Evolutionary conservation across 2,329 filamentous ascomycete species (phyloP), one percentile per base, ranked within the genome.

Genomic region (Xylaria sp.): DNA sequence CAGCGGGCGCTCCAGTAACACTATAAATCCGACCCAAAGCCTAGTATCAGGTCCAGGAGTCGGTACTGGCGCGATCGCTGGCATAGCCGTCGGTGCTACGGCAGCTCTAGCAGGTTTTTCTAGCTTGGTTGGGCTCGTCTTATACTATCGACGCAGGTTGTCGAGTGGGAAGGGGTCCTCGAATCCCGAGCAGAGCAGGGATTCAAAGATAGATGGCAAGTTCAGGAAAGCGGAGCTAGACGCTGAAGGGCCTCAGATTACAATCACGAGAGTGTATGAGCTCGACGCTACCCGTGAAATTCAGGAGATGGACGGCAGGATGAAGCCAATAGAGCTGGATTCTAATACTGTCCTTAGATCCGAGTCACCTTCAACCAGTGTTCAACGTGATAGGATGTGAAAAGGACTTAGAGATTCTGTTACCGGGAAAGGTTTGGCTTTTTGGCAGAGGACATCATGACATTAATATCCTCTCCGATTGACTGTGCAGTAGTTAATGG

Each of bases 321-420:
- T 50, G 59, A 63, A 63, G 18, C 57, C 61, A n/a, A 46, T 20
- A 20, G 62, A 68, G 52, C 20, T 65, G 28, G 63, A 56, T 52
- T 30, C 20, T n/a, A n/a, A n/a, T n/a, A 23, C 13, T 12, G 12
- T 15, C 10, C 6, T 2, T 4, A 12, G 25, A 8, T 12, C 13
- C 23, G 25, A 20, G 13, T 3, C 34, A 15, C 25, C 25, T 34
- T 34, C 20, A 5, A 20, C 23, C 12, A 18, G 36, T 36, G 12
- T 34, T 13, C 5, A 18, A 46, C 4, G 6, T 13, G 28, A 46
- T 34, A 23, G 25, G 30, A 23, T 43, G 25, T 36, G n/a, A 4
- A 25, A 23, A 39, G 1, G n/a, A 34, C 18, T 43, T 30, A 10
- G 46, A 23, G 8, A 34, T 23, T 20, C 13, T 56, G 15, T n/a